These are phyloP conservation scores for Penicillium roqueforti DNA, from an alignment of 495 filamentous ascomycete genomes.

Conservation along the genomic window DNA sequence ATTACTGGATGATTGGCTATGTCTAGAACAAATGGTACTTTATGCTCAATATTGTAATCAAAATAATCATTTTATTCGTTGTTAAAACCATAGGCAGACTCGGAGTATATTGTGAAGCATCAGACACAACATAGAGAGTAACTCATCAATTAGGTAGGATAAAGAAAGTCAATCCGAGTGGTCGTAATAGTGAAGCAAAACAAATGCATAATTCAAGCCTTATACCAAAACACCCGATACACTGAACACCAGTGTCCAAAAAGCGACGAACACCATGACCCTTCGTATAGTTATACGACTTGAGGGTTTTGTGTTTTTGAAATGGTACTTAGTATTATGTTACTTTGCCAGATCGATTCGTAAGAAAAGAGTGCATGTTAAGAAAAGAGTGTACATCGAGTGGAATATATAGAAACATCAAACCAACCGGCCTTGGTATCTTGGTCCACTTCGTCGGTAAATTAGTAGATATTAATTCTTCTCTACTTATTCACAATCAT, in stretches of 20 bases:
- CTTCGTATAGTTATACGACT: too few species aligned
- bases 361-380: too few species aligned
- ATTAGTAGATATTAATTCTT: too few species aligned
- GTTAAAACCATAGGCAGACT: neutral
- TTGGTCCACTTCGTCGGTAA: too few species aligned
- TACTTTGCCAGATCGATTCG: too few species aligned
- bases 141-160: conserved; percentile 12
- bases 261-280: too few species aligned
- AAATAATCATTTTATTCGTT: conserved; percentile 13
- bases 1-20: neutral
- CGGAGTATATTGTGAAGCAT: conserved; percentile 18
- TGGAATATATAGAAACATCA: too few species aligned
- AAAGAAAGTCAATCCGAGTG: neutral
- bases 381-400: too few species aligned
- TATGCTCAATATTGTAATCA: neutral
- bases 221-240: conserved; percentile 5
- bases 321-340: too few species aligned
- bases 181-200: conserved; percentile 6
- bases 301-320: too few species aligned
- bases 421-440: too few species aligned
- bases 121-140: conserved; percentile 8
- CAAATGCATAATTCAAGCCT: conserved; percentile 14
- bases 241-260: conserved; percentile 4
- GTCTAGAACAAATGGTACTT: conserved; percentile 6
- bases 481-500: too few species aligned